Base-by-base conservation (phyloP, 805 yeast species). In the Saccharomycopsis olivae region DNA sequence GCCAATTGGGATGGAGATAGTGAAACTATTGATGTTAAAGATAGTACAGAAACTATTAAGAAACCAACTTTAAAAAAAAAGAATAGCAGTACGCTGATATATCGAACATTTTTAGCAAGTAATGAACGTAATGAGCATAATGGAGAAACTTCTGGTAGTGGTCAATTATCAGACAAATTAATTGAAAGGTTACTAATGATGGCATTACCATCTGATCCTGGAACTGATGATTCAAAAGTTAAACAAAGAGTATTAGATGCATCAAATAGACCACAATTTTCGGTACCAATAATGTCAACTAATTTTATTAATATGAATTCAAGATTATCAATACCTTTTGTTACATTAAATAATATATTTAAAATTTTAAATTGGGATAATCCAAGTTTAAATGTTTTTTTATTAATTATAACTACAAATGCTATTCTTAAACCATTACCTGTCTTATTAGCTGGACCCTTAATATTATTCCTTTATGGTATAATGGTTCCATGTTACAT, bases 401-500 rank as follows among this genome's bases (percentile, higher is more conserved):
- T 76, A 1, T 53, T 79, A 36, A 49, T 71, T 15, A 46, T 76
- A 2, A 57, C 61, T 25, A 68, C 84, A 1, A 70, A 70, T 49
- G 19, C 73, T 14, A 64, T 82, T 1, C 53, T 84, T 36, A 73
- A 73, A 41, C 95, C 95, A 2, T 54, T 72, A 21, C 62, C 66
- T 1, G 46, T 76, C 20, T 40, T 78, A 0, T 40, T 69, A 0
- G 57, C 71, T 1, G 52, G 78, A 1, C 92, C 92, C 0, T 49
- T 77, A 13, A 59, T 76, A 16, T 60, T 70, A 40, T 44, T 78
- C 1, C 50, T 79, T 23, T 66, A 69, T 39, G 69, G 67, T 15
- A 64, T 78, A 0, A 69, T 86, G 68, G 64, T 77, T 0, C 94
- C 95, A 0, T 78, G 79, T 28, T 86, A 77, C 51, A 38, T 69